Conservation (phyloP, 495 filamentous ascomycete species). For the Cudoniella acicularis region DNA sequence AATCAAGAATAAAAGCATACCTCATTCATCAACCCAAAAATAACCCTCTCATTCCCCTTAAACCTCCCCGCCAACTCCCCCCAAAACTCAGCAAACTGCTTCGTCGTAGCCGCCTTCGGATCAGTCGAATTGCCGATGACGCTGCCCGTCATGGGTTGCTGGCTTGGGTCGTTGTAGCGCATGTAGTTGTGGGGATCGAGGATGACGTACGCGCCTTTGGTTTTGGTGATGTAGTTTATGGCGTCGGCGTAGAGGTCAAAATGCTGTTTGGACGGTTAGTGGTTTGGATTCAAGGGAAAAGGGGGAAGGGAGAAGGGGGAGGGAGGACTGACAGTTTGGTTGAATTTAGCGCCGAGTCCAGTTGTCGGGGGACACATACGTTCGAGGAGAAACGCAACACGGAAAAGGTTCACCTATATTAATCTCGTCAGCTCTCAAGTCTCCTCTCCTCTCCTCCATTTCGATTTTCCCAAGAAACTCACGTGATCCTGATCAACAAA, state of each 20-base stretch:
- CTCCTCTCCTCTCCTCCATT: no score
- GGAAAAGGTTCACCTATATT: conserved; percentile 48
- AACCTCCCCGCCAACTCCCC: conserved; percentile 47
- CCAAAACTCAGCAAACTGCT: conserved; percentile 47
- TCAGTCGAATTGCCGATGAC: conserved; percentile 47
- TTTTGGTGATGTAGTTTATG: conserved; percentile 49
- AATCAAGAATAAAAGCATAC: conserved; percentile 4
- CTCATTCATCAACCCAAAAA: conserved; percentile 43
- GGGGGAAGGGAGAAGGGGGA: neutral
- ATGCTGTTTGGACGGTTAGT: conserved; percentile 24
- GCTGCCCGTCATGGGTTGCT: conserved; percentile 44
- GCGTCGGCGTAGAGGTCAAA: conserved; percentile 44
- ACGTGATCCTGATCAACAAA: conserved; percentile 45
- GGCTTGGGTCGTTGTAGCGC: conserved; percentile 49
- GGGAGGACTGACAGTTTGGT: conserved; percentile 35
- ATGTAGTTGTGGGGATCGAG: conserved; percentile 56
- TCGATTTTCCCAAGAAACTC: neutral
- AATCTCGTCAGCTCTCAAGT: neutral
- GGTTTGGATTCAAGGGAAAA: neutral
- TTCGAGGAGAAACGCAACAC: conserved; percentile 51
- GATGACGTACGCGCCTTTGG: conserved; percentile 44
- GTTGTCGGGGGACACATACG: conserved; percentile 47
- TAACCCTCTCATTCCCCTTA: conserved; percentile 45
- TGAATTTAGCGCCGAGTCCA: conserved; percentile 47
- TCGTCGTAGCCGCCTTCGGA: conserved; percentile 39